Conservation (phyloP, 306 rosid genomes). For the Vicia villosa region DNA sequence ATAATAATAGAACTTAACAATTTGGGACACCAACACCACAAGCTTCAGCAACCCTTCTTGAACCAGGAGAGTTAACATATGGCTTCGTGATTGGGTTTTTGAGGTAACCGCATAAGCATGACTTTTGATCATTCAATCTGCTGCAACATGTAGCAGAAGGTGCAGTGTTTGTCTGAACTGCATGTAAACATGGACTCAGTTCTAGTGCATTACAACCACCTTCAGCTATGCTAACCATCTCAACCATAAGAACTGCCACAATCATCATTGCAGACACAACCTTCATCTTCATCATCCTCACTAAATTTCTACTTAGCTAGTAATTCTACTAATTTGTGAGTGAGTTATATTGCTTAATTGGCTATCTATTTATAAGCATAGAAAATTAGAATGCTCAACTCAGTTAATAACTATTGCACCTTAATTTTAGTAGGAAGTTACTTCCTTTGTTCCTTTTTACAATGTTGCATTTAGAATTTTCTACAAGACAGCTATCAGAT, state of each 20-base stretch:
- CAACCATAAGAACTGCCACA: constrained; percentile 33
- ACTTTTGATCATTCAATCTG: constrained; percentile 52
- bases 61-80: constrained; percentile 50
- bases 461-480: too few species aligned
- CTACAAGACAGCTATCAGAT: too few species aligned
- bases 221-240: constrained; percentile 34
- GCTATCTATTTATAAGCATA: not conserved
- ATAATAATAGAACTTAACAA: constrained; percentile 21
- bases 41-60: constrained; percentile 41
- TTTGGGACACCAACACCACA: constrained; percentile 51
- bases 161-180: constrained; percentile 21
- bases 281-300: not conserved
- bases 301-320: not conserved
- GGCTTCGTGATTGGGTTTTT: constrained; percentile 44
- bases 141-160: constrained; percentile 50
- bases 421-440: constrained; percentile 2
- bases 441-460: too few species aligned
- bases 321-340: not conserved
- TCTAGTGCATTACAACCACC: constrained; percentile 42
- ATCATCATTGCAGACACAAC: constrained; percentile 32
- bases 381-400: not conserved
- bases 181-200: constrained; percentile 48
- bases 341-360: not conserved
- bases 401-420: not conserved
- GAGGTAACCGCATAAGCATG: constrained; percentile 67